Evolutionary conservation across 2,329 filamentous ascomycete genomes (phyloP).

Genomic region (Aspergillus tamarii): DNA sequence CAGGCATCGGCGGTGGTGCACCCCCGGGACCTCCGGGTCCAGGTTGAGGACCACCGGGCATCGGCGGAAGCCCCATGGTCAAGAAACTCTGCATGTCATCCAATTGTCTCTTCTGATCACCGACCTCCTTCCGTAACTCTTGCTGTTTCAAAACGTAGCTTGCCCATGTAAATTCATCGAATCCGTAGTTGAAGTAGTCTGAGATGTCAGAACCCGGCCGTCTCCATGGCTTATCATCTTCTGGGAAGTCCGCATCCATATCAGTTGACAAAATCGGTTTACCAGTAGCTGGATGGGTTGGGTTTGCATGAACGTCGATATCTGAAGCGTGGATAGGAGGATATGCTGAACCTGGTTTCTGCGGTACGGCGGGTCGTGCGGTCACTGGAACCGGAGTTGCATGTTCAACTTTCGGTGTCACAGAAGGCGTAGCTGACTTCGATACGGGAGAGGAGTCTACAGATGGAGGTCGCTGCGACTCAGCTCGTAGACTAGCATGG

Average conservation of each 20-base stretch:
- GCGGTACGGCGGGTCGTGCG: slow-evolving; percentile 40
- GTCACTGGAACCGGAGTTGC: slow-evolving; percentile 34
- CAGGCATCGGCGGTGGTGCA: slow-evolving; percentile 39
- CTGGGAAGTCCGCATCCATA: slow-evolving; percentile 74
- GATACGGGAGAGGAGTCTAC: slow-evolving; percentile 33
- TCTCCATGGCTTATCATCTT: slow-evolving; percentile 89
- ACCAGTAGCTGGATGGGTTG: slow-evolving; percentile 70
- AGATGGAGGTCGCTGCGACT: slow-evolving; percentile 38
- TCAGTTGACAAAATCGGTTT: slow-evolving; percentile 83
- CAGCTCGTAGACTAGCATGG: slow-evolving; percentile 41
- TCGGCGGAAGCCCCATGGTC: slow-evolving; percentile 52
- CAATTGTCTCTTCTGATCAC: slow-evolving; percentile 74
- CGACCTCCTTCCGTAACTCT: slow-evolving; percentile 73
- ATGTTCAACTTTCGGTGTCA: slow-evolving; percentile 36
- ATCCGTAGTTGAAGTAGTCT: slow-evolving; percentile 99
- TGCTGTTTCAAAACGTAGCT: slow-evolving; percentile 91
- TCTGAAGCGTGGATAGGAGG: slow-evolving; percentile 73
- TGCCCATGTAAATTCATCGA: slow-evolving; percentile 98
- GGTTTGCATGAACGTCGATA: slow-evolving; percentile 81
- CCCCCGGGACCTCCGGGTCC: slow-evolving; percentile 31
- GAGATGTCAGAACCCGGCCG: slow-evolving; percentile 91
- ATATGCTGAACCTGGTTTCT: slow-evolving; percentile 65
- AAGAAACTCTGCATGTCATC: slow-evolving; percentile 65
- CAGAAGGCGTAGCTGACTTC: slow-evolving; percentile 40
- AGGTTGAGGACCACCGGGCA: slow-evolving; percentile 40